Evolutionary conservation across 176 grass and related monocot genomes (phyloP).

Genomic region (Aegilops umbellulata): DNA sequence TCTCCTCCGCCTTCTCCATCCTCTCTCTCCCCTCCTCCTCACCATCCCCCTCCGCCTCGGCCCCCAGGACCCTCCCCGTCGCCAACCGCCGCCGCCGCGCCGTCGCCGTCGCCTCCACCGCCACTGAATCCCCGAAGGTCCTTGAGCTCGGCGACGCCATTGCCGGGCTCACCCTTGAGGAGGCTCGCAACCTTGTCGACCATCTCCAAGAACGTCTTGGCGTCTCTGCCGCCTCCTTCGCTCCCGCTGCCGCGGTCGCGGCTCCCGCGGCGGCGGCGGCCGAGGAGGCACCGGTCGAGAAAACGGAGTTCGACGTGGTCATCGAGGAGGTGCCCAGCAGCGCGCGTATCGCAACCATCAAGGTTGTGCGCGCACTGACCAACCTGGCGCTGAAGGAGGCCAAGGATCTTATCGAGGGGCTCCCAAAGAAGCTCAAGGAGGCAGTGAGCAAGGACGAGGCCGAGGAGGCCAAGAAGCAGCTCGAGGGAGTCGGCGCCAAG

Average conservation of each 20-base stretch:
- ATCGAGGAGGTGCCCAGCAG: conserved; percentile 87
- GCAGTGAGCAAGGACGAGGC: conserved; percentile 74
- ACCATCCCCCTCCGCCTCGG: neutral
- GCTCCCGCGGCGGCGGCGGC: conserved; percentile 36
- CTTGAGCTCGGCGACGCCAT: conserved; percentile 71
- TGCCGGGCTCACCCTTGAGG: conserved; percentile 75
- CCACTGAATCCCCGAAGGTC: conserved; percentile 58
- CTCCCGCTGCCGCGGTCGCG: conserved; percentile 54
- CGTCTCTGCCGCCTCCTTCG: conserved; percentile 64
- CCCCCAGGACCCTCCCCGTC: conserved; percentile 21
- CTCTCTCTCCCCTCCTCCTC: conserved; percentile 43
- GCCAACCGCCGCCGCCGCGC: conserved; percentile 16
- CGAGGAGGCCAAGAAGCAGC: conserved; percentile 79
- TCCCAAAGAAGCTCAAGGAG: conserved; percentile 91
- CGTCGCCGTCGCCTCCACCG: conserved; percentile 32
- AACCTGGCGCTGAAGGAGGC: conserved; percentile 82
- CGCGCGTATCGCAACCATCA: conserved; percentile 72
- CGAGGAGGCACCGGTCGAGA: conserved; percentile 47
- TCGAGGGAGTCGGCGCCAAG: conserved; percentile 88
- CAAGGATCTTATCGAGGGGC: conserved; percentile 86
- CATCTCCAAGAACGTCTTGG: conserved; percentile 79
- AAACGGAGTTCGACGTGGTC: conserved; percentile 83
- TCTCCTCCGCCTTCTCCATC: conserved; percentile 61
- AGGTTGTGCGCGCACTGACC: conserved; percentile 70
- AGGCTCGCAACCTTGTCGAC: conserved; percentile 72